Percentiles rank a stretch among this genome's conserved stretches.
Conservation (phyloP, 768 basidiomycete species). For the Mycena vulgaris region DNA sequence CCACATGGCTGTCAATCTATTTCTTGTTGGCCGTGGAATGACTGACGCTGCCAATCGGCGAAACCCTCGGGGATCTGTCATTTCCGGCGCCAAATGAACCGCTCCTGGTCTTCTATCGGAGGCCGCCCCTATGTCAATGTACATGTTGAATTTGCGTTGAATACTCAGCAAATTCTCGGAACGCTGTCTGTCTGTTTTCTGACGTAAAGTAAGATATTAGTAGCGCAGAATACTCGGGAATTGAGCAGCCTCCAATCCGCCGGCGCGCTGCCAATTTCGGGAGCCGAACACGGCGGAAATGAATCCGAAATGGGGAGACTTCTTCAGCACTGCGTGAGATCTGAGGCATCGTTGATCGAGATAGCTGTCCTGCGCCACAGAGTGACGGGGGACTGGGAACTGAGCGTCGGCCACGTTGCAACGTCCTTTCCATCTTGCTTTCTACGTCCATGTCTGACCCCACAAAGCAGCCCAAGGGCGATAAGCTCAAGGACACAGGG, state of each 20-base stretch:
- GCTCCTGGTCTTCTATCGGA: too few relatives aligned
- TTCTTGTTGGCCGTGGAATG: too few relatives aligned
- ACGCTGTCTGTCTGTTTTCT: conserved; percentile 16
- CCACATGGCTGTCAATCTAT: neutral
- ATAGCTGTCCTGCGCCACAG: conserved; percentile 22
- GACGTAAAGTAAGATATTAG: conserved; percentile 13
- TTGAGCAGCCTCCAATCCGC: conserved; percentile 1
- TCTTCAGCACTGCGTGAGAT: conserved; percentile 24
- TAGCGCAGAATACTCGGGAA: conserved; percentile 9
- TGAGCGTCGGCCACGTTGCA: conserved; percentile 16
- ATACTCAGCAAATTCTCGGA: conserved; percentile 7
- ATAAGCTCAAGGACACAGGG: neutral
- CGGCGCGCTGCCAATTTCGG: neutral
- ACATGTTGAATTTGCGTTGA: conserved; percentile 16
- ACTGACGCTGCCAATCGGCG: too few relatives aligned
- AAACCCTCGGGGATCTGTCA: too few relatives aligned
- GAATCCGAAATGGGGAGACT: conserved; percentile 6
- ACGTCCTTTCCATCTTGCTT: too few relatives aligned
- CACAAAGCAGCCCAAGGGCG: conserved; percentile 16
- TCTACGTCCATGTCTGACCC: conserved; percentile 22
- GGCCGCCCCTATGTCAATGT: too few relatives aligned
- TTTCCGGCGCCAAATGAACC: too few relatives aligned
- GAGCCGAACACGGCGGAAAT: conserved; percentile 20
- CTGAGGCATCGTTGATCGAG: conserved; percentile 15
- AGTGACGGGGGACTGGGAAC: conserved; percentile 10